Conservation (phyloP, 371 early-diverging fungal genomes). For the Dentiscutata heterogama region DNA sequence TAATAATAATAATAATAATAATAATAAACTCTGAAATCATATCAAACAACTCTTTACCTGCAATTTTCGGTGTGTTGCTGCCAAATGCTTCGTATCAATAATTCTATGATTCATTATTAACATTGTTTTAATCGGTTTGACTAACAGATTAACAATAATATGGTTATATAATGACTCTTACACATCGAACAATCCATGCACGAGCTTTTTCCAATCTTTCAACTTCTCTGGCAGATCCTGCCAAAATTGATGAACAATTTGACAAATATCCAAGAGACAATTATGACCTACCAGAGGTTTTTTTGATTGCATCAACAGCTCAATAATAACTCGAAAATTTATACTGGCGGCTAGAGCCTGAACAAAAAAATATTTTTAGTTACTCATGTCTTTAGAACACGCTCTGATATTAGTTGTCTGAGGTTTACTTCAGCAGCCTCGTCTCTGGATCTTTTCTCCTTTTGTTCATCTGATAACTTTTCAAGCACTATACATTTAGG, state of each 20-base stretch:
- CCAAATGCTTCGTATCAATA: conserved; percentile 66
- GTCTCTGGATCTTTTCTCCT: conserved; percentile 40
- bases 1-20: neutral
- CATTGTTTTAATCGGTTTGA: neutral
- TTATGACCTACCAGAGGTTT: conserved; percentile 82
- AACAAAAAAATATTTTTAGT: neutral
- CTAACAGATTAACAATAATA: neutral
- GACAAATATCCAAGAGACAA: conserved; percentile 74
- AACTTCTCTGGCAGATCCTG: conserved; percentile 63
- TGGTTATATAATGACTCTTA: conserved; percentile 38
- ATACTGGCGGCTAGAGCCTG: conserved; percentile 48
- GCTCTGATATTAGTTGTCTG: no score
- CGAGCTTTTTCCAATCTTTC: conserved; percentile 61
- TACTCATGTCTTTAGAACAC: no score
- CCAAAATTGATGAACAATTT: conserved; percentile 67
- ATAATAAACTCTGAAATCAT: neutral
- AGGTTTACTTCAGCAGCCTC: conserved; percentile 41
- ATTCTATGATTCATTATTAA: conserved; percentile 51
- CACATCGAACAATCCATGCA: conserved; percentile 56
- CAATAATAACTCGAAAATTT: conserved; percentile 74
- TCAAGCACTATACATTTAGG: conserved; percentile 51
- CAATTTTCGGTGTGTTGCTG: conserved; percentile 63
- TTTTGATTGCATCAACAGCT: conserved; percentile 63
- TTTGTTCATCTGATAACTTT: conserved; percentile 56
- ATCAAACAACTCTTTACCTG: conserved; percentile 47